Percentiles rank a stretch among this genome's conserved stretches.
Conservation (phyloP, 2,329 filamentous ascomycete genomes). For the Cladosporium halotolerans region DNA sequence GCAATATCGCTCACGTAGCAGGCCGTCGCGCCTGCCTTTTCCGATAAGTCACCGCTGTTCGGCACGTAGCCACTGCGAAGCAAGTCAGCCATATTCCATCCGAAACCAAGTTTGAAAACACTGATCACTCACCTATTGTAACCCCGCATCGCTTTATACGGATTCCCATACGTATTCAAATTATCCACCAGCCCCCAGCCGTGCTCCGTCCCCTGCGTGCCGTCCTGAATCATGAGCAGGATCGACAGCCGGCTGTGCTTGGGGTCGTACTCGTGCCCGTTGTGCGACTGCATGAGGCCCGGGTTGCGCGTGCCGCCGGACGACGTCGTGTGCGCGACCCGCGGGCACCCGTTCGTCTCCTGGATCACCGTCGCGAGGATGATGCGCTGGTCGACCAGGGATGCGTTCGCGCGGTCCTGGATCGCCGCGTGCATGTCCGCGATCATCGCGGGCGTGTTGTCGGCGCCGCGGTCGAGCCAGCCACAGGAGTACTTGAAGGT, state of each 20-base stretch:
- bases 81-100: not conserved
- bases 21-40: slow-evolving; percentile 41
- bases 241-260: slow-evolving; percentile 31
- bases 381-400: slow-evolving; percentile 35
- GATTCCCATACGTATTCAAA: slow-evolving; percentile 28
- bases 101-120: too few species aligned
- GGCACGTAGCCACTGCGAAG: slow-evolving; percentile 31
- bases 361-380: slow-evolving; percentile 41
- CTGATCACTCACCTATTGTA: slow-evolving; percentile 35
- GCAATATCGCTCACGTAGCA: slow-evolving; percentile 50
- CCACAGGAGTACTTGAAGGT: slow-evolving; percentile 30
- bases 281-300: slow-evolving; percentile 42
- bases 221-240: slow-evolving; percentile 37
- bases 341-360: slow-evolving; percentile 41
- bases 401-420: slow-evolving; percentile 26
- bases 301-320: slow-evolving; percentile 37
- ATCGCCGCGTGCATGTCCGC: slow-evolving; percentile 35
- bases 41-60: slow-evolving; percentile 33
- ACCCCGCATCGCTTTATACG: slow-evolving; percentile 41
- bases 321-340: slow-evolving; percentile 35
- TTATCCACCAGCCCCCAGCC: slow-evolving; percentile 39
- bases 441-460: slow-evolving; percentile 33
- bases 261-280: slow-evolving; percentile 31
- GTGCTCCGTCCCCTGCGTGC: slow-evolving; percentile 36
- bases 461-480: slow-evolving; percentile 24